These are phyloP conservation scores for Pseudogymnoascus verrucosus DNA, from an alignment of 2,329 filamentous ascomycete genomes.

Conservation along the genomic window DNA sequence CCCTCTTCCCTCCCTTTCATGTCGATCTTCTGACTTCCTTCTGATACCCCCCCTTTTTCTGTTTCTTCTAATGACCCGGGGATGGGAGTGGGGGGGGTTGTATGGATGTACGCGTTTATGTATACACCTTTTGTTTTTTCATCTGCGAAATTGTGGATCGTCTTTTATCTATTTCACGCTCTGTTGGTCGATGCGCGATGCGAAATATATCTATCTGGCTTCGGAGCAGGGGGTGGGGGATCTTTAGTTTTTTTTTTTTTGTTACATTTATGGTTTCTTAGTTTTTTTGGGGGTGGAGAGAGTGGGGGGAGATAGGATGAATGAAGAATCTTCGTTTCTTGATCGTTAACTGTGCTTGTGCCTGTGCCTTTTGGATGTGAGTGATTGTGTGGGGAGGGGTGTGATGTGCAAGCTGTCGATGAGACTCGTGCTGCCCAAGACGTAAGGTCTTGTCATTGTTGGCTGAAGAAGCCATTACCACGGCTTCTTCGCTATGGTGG, in stretches of 20 bases:
- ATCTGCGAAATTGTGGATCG: no score
- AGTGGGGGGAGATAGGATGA: neutral
- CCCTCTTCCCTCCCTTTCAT: no score
- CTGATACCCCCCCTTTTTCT: constrained; percentile 37
- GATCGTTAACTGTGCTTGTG: neutral
- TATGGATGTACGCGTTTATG: constrained; percentile 6
- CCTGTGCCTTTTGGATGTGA: neutral
- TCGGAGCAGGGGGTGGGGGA: neutral
- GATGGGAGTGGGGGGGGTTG: neutral
- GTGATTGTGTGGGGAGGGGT: neutral
- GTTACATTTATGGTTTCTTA: neutral
- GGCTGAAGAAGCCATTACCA: no score
- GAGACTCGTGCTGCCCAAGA: no score
- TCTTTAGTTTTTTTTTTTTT: neutral
- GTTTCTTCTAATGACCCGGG: constrained; percentile 38
- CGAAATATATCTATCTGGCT: constrained; percentile 10
- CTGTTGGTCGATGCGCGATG: constrained; percentile 12
- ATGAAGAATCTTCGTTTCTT: constrained; percentile 2
- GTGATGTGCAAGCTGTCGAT: no score
- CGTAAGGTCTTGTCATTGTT: no score
- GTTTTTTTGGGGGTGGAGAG: neutral
- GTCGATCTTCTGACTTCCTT: no score
- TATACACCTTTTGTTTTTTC: neutral
- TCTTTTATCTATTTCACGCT: constrained; percentile 2
- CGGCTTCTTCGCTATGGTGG: no score